Percentiles rank a stretch among this genome's conserved stretches.
phyloP scores from a whole-genome alignment of 192 early-diverging fungal species.

The Chytriomyces sp. region DNA sequence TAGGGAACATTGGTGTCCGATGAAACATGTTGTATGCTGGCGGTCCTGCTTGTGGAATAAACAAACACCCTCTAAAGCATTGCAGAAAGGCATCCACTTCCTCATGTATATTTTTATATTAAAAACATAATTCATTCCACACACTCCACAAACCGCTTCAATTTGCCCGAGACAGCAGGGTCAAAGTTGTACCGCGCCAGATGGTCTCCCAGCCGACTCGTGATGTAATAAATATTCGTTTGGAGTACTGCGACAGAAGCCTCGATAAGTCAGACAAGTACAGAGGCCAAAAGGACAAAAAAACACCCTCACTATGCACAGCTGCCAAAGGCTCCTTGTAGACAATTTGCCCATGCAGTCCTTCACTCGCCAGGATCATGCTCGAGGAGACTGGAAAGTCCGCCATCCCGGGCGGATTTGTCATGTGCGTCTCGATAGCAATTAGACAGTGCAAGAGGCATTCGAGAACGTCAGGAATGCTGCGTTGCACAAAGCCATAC shows the following conservation, averaged over 20 bases:
- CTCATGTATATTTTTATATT: too few species aligned
- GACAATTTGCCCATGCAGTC: not conserved
- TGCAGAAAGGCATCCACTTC: too few species aligned
- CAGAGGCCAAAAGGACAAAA: not conserved
- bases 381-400: not conserved
- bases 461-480: conserved; percentile 26
- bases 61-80: too few species aligned
- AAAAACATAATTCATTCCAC: conserved; percentile 24
- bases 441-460: conserved; percentile 5
- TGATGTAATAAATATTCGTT: conserved; percentile 26
- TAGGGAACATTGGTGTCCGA: too few species aligned
- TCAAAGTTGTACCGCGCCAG: conserved; percentile 25
- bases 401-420: conserved; percentile 1
- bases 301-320: not conserved
- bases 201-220: conserved; percentile 1
- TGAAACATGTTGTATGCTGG: too few species aligned
- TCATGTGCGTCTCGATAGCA: conserved; percentile 13
- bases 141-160: conserved; percentile 16
- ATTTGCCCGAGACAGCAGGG: conserved; percentile 2
- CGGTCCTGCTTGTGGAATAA: too few species aligned
- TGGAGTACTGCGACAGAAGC: conserved; percentile 10
- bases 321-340: conserved; percentile 1
- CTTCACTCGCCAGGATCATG: not conserved
- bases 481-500: conserved; percentile 26
- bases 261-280: not conserved